Base-by-base conservation (phyloP, 2,329 filamentous ascomycete species). In the Neonectria faginata region DNA sequence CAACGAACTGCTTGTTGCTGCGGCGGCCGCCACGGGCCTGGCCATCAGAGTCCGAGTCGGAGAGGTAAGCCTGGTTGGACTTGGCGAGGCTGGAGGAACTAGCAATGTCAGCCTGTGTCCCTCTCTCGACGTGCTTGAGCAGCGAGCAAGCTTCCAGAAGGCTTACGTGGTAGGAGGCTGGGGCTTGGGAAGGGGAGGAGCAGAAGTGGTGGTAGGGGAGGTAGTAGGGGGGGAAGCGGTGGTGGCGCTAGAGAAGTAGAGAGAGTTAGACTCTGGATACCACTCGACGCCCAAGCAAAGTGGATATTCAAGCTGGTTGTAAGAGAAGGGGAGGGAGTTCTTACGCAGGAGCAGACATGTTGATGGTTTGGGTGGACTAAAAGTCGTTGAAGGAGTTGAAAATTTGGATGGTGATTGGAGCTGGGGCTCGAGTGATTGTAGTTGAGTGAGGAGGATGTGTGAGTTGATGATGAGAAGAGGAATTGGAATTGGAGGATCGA, bases 321-420 rank as follows among this genome's bases (percentile, higher is more conserved):
- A n/a, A 27, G 41, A 25, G n/a, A 27, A 27, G 57, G 45, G 25
- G 31, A 2, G 20, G 55, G 44, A 25, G 45, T 51, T 55, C 72
- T 74, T 74, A 74, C 72, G 67, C 71, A 67, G 70, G 71, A 64
- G 71, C 70, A 74, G 72, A 74, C 72, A 74, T 72, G 52, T 69
- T 66, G 67, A 54, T 69, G 55, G 56, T 66, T 66, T 66, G 53
- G 60, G 57, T 60, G 64, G 67, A 67, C 56, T 66, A 18, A 60
- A 63, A 57, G 60, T 66, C 62, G 70, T 67, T 62, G 50, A 69
- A 57, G 48, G 18, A 3, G 16, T 64, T 67, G 27, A 55, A 56
- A 60, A 25, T 53, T 27, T 56, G 54, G 58, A 57, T 63, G 64
- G 52, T 65, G 62, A 53, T 62, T 60, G 64, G 61, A 67, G 67